These are phyloP conservation scores for Bryoerythrophyllum caledonicum DNA, from an alignment of 225 moss, liverwort and hornwort genomes.

Conservation along the genomic window DNA sequence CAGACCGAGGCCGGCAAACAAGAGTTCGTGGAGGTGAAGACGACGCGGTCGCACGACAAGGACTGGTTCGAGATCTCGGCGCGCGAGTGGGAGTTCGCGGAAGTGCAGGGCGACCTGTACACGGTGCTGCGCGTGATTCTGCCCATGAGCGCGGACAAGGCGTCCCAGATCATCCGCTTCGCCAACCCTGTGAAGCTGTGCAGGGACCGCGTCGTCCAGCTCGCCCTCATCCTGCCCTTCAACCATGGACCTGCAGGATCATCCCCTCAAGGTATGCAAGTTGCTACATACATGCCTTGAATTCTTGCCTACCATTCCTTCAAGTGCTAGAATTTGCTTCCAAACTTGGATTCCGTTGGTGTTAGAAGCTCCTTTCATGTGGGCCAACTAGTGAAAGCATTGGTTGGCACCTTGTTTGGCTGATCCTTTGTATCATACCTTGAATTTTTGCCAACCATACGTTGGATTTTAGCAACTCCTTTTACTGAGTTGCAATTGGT, in stretches of 20 bases:
- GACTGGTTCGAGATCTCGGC: slow-evolving; percentile 97
- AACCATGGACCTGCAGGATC: slow-evolving; percentile 16
- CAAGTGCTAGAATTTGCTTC: too few relatives aligned
- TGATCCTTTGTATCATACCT: too few relatives aligned
- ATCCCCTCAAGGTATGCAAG: slow-evolving; percentile 41
- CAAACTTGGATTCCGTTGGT: too few relatives aligned
- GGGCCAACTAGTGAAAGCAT: too few relatives aligned
- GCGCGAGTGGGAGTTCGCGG: slow-evolving; percentile 90
- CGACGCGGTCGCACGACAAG: slow-evolving; percentile 78
- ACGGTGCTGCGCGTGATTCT: slow-evolving; percentile 78
- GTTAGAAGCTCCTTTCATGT: too few relatives aligned
- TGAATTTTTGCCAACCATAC: too few relatives aligned
- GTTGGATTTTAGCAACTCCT: too few relatives aligned
- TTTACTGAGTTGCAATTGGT: too few relatives aligned
- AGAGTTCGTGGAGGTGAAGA: slow-evolving; percentile 90
- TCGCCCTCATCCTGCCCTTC: slow-evolving; percentile 75
- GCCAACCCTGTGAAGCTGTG: slow-evolving; percentile 89
- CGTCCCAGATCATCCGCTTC: slow-evolving; percentile 60
- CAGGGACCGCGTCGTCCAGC: slow-evolving; percentile 73
- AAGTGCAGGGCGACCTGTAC: slow-evolving; percentile 62
- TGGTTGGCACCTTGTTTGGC: too few relatives aligned
- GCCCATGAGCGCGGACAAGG: slow-evolving; percentile 36
- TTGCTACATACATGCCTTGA: slow-evolving; percentile 22
- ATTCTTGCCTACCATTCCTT: too few relatives aligned
- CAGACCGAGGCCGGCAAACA: slow-evolving; percentile 55